These are phyloP conservation scores for Metschnikowia santaceciliae DNA, from an alignment of 805 yeast species.

Conservation along the genomic window DNA sequence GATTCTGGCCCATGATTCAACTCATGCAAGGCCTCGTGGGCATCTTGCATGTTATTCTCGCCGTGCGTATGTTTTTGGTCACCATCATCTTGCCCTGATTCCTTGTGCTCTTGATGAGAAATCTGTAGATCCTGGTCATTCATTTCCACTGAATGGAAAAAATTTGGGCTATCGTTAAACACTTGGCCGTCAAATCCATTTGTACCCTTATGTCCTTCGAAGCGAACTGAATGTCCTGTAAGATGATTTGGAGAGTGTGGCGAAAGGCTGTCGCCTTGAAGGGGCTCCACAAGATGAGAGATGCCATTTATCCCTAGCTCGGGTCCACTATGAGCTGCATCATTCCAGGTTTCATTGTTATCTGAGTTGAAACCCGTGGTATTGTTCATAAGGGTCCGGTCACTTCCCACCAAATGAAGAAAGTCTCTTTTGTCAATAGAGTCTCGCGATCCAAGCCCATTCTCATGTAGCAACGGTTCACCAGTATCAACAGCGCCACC, in stretches of 20 bases:
- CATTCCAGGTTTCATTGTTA: neutral
- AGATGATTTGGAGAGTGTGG: neutral
- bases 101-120: neutral
- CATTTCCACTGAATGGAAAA: conserved; percentile 14
- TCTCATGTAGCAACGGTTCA: neutral
- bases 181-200: conserved; percentile 11
- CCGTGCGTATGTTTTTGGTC: neutral
- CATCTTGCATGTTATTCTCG: neutral
- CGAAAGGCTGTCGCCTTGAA: neutral
- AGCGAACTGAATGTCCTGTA: neutral
- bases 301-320: neutral
- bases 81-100: neutral
- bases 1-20: neutral
- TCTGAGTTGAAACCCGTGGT: neutral
- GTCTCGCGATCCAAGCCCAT: neutral
- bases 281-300: neutral
- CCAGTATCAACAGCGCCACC: neutral
- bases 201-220: conserved; percentile 2
- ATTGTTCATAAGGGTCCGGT: neutral
- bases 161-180: conserved; percentile 18
- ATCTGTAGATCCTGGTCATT: neutral
- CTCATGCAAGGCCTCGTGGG: neutral
- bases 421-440: neutral
- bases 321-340: neutral
- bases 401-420: conserved; percentile 1